Evolutionary conservation across 2,329 filamentous ascomycete genomes (phyloP).

Genomic region (Ascochyta pisi): DNA sequence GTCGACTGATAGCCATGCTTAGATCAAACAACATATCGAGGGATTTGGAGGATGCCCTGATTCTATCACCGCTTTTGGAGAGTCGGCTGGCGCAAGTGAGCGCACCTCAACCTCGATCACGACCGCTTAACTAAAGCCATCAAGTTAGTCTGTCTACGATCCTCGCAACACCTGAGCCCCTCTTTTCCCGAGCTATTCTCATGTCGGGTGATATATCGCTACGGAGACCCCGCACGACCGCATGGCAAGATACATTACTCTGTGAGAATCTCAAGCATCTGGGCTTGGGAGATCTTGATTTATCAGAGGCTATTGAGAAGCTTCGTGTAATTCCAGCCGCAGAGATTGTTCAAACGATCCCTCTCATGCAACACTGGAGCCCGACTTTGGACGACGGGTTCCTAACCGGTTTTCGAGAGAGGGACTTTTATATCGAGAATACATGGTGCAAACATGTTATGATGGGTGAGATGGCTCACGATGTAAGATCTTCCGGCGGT

Average conservation of each 20-base stretch:
- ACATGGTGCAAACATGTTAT: background rate
- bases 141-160: background rate
- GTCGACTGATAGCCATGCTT: background rate
- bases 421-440: constrained; percentile 1
- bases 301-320: too few species aligned
- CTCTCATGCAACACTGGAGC: constrained; percentile 1
- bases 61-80: constrained; percentile 52
- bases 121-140: background rate
- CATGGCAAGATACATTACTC: background rate
- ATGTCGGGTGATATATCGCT: constrained; percentile 1
- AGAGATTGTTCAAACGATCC: background rate
- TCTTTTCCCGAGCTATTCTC: background rate
- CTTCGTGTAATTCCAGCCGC: background rate
- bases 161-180: background rate
- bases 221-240: background rate
- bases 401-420: background rate
- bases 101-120: background rate
- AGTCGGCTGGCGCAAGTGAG: constrained; percentile 47
- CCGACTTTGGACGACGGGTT: constrained; percentile 1
- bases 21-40: constrained; percentile 45
- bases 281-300: too few species aligned
- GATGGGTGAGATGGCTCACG: constrained; percentile 1
- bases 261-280: background rate
- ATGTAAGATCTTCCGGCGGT: background rate
- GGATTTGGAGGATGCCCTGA: constrained; percentile 51